A percentile compares a stretch with the other conserved stretches of the same genome.
Evolutionary conservation across 805 yeast genomes (phyloP).

Genomic region (Yarrowia yakushimensis): DNA sequence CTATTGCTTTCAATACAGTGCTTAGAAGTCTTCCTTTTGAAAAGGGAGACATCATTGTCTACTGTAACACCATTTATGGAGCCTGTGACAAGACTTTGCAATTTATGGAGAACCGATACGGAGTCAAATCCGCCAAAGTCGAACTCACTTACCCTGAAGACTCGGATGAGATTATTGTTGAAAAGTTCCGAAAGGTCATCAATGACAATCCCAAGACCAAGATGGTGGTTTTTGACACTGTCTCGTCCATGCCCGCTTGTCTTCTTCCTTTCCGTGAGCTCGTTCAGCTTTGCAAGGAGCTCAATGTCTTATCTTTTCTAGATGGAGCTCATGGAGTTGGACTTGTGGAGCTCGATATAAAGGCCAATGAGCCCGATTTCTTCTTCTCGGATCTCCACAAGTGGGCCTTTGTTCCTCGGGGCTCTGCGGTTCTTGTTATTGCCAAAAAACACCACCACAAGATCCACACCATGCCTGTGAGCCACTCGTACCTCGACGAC

Average conservation of each 20-base stretch:
- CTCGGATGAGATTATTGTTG: conserved; percentile 41
- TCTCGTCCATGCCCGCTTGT: conserved; percentile 63
- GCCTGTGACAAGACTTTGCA: conserved; percentile 51
- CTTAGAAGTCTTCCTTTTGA: conserved; percentile 52
- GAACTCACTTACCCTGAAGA: conserved; percentile 46
- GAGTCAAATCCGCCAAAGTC: conserved; percentile 42
- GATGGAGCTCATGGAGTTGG: conserved; percentile 78
- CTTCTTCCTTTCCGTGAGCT: conserved; percentile 53
- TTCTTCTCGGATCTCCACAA: conserved; percentile 63
- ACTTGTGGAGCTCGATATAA: conserved; percentile 31
- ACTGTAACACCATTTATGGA: conserved; percentile 50
- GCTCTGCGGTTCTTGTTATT: conserved; percentile 58
- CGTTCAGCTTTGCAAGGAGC: conserved; percentile 44
- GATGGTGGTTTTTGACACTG: conserved; percentile 52
- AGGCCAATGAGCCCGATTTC: conserved; percentile 52
- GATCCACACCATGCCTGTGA: conserved; percentile 57
- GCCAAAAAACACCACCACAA: conserved; percentile 47
- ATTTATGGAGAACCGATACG: conserved; percentile 34
- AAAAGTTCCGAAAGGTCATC: conserved; percentile 32
- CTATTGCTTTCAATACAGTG: conserved; percentile 55
- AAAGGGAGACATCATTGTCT: conserved; percentile 50
- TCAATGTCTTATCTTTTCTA: conserved; percentile 51
- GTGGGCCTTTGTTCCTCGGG: conserved; percentile 60
- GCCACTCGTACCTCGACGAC: conserved; percentile 44
- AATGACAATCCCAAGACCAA: conserved; percentile 34